Evolutionary conservation across 768 basidiomycete species (phyloP).

Genomic region (Psilocybe cyanescens): DNA sequence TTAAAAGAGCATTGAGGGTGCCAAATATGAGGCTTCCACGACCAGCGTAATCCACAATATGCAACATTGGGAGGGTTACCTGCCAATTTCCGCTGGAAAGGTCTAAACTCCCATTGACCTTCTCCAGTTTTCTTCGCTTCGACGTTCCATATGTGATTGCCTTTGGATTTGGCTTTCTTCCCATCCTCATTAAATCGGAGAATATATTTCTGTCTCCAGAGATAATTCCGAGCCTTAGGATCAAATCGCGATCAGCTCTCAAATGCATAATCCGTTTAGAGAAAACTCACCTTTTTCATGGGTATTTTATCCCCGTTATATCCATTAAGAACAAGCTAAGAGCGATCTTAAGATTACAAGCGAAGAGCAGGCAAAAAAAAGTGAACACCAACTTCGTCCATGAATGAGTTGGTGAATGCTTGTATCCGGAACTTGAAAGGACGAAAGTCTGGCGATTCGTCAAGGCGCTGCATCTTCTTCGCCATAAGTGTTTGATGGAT

Average conservation of each 20-base stretch:
- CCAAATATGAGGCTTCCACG: slow-evolving; percentile 94
- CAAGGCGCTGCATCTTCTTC: slow-evolving; percentile 97
- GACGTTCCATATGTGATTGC: slow-evolving; percentile 99
- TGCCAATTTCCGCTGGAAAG: slow-evolving; percentile 87
- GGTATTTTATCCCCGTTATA: slow-evolving; percentile 94
- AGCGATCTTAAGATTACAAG: slow-evolving; percentile 3
- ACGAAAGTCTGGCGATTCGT: slow-evolving; percentile 95
- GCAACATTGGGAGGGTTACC: slow-evolving; percentile 83
- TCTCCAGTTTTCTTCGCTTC: slow-evolving; percentile 86
- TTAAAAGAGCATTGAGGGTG: slow-evolving; percentile 91
- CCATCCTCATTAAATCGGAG: slow-evolving; percentile 98
- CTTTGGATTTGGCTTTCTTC: slow-evolving; percentile 98
- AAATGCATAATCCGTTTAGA: neutral
- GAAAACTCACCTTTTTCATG: slow-evolving; percentile 82
- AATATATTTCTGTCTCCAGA: slow-evolving; percentile 94
- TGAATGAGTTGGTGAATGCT: slow-evolving; percentile 94
- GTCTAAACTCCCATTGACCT: slow-evolving; percentile 84
- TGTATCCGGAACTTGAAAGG: slow-evolving; percentile 99
- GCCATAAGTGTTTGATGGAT: slow-evolving; percentile 99
- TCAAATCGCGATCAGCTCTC: slow-evolving; percentile 14
- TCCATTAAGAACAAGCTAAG: slow-evolving; percentile 79
- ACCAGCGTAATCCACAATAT: slow-evolving; percentile 80
- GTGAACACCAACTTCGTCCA: slow-evolving; percentile 72
- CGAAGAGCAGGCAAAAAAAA: slow-evolving; percentile 4
- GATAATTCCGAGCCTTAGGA: slow-evolving; percentile 83